phyloP scores from a whole-genome alignment of 352 stramenopile species.

The Peronospora tabacina region DNA sequence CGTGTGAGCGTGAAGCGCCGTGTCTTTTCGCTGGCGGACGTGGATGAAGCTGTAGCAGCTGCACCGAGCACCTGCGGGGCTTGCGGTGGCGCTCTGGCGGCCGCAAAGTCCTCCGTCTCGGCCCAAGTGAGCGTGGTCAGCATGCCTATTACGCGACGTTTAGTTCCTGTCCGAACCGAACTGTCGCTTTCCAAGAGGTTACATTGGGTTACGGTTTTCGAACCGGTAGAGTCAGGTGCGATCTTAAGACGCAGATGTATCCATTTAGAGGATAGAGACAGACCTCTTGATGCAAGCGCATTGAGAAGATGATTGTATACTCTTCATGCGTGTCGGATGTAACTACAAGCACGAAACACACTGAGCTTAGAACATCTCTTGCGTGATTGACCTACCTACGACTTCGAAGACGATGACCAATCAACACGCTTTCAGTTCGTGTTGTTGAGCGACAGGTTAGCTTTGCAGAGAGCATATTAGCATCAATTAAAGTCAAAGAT shows the following conservation, averaged over 20 bases:
- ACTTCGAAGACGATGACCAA: background rate
- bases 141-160: slow-evolving; percentile 2
- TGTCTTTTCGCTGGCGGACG: slow-evolving; percentile 3
- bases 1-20: slow-evolving; percentile 31
- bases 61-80: slow-evolving; percentile 20
- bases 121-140: slow-evolving; percentile 39
- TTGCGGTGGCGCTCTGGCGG: slow-evolving; percentile 30
- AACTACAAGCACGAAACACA: background rate
- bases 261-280: background rate
- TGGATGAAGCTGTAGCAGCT: background rate
- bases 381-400: background rate
- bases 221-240: background rate
- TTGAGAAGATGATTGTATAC: background rate
- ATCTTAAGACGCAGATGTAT: background rate
- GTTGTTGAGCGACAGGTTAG: background rate
- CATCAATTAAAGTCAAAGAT: slow-evolving; percentile 36
- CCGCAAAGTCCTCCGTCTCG: slow-evolving; percentile 61
- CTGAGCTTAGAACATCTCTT: background rate
- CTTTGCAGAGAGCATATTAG: slow-evolving; percentile 10
- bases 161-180: no score
- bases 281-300: no score
- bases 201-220: background rate
- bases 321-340: background rate
- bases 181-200: no score
- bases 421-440: background rate